These are phyloP conservation scores for Ceratocystis huliohia DNA, from an alignment of 2,329 filamentous ascomycete species.

Conservation along the genomic window DNA sequence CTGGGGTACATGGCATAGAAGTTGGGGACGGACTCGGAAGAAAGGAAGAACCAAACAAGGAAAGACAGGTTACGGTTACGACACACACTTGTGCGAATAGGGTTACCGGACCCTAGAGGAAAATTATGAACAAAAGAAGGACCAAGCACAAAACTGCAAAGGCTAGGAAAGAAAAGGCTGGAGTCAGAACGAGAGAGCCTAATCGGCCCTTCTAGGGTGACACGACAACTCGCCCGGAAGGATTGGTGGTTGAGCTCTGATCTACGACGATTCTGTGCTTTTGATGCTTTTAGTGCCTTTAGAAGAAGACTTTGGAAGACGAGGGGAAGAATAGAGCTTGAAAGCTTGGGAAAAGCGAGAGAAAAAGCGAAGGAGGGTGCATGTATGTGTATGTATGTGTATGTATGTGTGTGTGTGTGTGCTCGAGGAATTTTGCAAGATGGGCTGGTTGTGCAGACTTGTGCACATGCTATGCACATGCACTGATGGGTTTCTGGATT, in stretches of 20 bases:
- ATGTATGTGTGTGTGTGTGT: no score
- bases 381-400: neutral
- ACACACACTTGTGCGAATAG: neutral
- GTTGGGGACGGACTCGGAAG: neutral
- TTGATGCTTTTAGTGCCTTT: neutral
- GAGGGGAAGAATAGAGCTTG: neutral
- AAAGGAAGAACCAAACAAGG: constrained; percentile 1
- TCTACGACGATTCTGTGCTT: neutral
- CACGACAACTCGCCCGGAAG: constrained; percentile 6
- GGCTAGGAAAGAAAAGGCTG: neutral
- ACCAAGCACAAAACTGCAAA: no score
- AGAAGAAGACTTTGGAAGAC: constrained; percentile 1
- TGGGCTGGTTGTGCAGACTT: no score
- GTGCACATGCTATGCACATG: no score
- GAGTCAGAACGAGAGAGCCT: neutral
- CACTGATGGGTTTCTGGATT: no score
- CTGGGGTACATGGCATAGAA: constrained; percentile 1
- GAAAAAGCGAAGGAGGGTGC: neutral
- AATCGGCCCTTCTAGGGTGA: constrained; percentile 5
- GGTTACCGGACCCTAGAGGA: neutral
- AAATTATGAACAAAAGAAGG: neutral
- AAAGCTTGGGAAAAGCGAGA: neutral
- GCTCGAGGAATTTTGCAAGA: neutral
- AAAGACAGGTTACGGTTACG: neutral
- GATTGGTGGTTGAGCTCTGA: neutral